Evolutionary conservation across 139 green algal genomes (phyloP).

Genomic region (Dunaliella primolecta): DNA sequence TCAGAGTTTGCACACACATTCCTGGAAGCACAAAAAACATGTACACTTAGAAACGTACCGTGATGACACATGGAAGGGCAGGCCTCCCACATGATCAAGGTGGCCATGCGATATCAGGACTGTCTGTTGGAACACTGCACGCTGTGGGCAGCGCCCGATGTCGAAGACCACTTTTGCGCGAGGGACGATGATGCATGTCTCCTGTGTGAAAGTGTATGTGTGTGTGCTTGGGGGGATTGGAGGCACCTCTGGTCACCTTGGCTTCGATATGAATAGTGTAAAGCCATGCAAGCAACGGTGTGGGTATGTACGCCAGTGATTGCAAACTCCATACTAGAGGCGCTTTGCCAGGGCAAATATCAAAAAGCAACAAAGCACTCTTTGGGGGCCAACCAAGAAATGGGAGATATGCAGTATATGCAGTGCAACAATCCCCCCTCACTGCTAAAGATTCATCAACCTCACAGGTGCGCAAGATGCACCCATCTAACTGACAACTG

Average conservation of each 20-base stretch:
- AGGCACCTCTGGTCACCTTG: no score
- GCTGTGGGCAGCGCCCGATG: conserved; percentile 54
- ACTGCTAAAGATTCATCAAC: no score
- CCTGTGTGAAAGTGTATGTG: conserved; percentile 4
- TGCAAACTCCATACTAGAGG: no score
- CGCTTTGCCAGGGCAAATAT: no score
- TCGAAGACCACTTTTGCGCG: conserved; percentile 24
- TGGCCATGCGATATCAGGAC: conserved; percentile 15
- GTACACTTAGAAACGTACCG: not conserved
- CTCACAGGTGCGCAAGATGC: no score
- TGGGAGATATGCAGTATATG: no score
- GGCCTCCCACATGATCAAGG: not conserved
- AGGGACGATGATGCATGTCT: conserved; percentile 31
- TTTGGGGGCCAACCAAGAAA: no score
- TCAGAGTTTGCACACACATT: not conserved
- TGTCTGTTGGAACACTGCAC: conserved; percentile 38
- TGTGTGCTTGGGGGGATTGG: no score
- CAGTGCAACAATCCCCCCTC: no score
- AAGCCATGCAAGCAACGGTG: not conserved
- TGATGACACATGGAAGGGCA: not conserved
- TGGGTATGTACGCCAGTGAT: not conserved
- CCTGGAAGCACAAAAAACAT: not conserved
- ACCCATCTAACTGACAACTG: no score
- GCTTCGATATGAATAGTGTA: not conserved
- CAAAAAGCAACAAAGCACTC: no score